These are phyloP conservation scores for Rhinocladiella mackenziei DNA, from an alignment of 2,329 filamentous ascomycete genomes.

Conservation along the genomic window DNA sequence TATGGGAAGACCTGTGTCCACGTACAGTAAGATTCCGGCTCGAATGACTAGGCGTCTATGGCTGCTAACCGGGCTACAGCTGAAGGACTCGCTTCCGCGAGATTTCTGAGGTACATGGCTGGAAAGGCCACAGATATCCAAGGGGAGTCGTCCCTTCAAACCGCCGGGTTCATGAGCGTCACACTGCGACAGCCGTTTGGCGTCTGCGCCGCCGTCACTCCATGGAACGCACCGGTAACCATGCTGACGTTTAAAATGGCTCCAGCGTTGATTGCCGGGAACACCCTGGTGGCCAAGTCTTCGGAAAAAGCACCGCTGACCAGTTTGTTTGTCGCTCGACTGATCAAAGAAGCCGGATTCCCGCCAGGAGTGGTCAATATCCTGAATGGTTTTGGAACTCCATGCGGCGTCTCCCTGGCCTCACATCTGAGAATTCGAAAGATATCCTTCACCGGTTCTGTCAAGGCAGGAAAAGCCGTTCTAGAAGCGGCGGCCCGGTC, in stretches of 20 bases:
- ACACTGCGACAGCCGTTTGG: background rate
- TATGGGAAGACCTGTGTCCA: slow-evolving; percentile 55
- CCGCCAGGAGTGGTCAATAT: background rate
- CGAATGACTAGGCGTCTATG: no score
- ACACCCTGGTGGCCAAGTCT: background rate
- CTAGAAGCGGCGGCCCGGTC: slow-evolving; percentile 33
- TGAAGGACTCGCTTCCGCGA: background rate
- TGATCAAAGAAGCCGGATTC: background rate
- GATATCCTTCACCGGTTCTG: slow-evolving; percentile 34
- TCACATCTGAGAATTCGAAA: background rate
- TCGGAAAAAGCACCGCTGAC: background rate
- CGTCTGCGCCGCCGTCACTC: background rate
- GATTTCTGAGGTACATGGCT: background rate
- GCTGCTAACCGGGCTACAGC: background rate
- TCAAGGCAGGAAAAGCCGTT: slow-evolving; percentile 33
- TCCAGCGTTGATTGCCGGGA: background rate
- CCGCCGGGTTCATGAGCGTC: background rate
- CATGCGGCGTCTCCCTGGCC: background rate
- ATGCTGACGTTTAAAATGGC: background rate
- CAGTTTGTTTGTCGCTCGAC: background rate
- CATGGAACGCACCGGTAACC: background rate
- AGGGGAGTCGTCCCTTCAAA: background rate
- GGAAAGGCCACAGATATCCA: background rate
- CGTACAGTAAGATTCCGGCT: no score
- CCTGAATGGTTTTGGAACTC: background rate